Evolutionary conservation across 179 eudicot species (phyloP), one percentile per base, ranked within the genome.

Genomic region (Beta corolliflora): DNA sequence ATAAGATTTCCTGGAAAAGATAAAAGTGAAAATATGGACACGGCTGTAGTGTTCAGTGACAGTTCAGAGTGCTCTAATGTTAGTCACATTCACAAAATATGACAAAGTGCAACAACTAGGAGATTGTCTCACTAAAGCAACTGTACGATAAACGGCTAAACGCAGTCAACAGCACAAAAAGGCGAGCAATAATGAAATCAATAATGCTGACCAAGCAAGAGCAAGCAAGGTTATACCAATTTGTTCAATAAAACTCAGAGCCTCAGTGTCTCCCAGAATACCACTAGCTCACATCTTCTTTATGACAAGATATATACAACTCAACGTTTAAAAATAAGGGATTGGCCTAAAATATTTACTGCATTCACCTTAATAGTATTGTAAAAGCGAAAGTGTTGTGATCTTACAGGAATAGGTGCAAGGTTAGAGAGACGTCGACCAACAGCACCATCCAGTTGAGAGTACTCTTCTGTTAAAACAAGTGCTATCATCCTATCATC

Each of bases 401-500:
- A 80, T 80, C 93, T 87, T 89, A 94, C 97, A 72, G 95, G 90
- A 83, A 93, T 83, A 77, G 98, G 93, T 55, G 92, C 94, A 7
- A 94, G 92, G 72, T 86, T 88, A 78, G 95, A 82, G 54, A 91
- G 91, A 67, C 98, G 93, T 23, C 88, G 88, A 81, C 89, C 94
- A 84, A 94, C 87, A 75, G 92, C 87, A 54, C 91, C 91, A 77
- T 92, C 95, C 82, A 90, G 80, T 65, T 90, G 84, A 66, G 90
- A 90, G 83, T 90, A 91, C 82, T 94, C 98, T 89, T 94, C 98
- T 45, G 98, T 88, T 41, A 94, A 79, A 75, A 91, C 86, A 23
- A 85, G 80, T 53, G 98, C 98, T 86, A 94, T 93, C 97, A 93
- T 93, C 86, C 84, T 81, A 81, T 94, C 98, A 89, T 94, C 91